phyloP scores from a whole-genome alignment of 2,329 filamentous ascomycete genomes.

The Trichoderma asperellum region DNA sequence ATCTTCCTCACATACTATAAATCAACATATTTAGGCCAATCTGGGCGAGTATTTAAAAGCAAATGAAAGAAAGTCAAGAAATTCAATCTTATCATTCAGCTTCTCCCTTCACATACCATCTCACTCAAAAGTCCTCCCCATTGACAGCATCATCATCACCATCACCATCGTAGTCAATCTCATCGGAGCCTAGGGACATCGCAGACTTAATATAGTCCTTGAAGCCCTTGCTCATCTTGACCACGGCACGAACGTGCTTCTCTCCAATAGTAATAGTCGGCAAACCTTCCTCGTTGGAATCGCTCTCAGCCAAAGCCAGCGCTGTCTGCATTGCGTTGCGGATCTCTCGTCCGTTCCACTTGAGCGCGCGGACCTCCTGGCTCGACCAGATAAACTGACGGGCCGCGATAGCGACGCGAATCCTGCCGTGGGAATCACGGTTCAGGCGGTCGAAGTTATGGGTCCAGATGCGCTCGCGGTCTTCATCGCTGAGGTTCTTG shows the following conservation, averaged over 20 bases:
- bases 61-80: background rate
- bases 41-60: background rate
- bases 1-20: background rate
- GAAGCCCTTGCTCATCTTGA: conserved; percentile 43
- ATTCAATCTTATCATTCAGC: background rate
- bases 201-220: conserved; percentile 39
- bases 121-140: background rate
- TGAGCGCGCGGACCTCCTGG: conserved; percentile 43
- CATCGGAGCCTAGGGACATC: conserved; percentile 15
- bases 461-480: conserved; percentile 51
- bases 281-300: conserved; percentile 43
- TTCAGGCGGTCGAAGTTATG: conserved; percentile 52
- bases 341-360: conserved; percentile 51
- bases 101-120: background rate
- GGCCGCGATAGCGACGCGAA: conserved; percentile 45
- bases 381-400: conserved; percentile 47
- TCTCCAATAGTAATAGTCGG: conserved; percentile 40
- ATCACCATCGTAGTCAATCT: conserved; percentile 21
- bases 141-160: conserved; percentile 23
- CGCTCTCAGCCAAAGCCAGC: conserved; percentile 49
- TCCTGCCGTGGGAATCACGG: conserved; percentile 45
- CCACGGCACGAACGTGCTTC: conserved; percentile 42
- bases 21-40: background rate
- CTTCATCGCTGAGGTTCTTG: conserved; percentile 45
- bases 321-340: conserved; percentile 52